phyloP scores from a whole-genome alignment of 441 rosid genomes.

The Rhodomyrtus psidioides region DNA sequence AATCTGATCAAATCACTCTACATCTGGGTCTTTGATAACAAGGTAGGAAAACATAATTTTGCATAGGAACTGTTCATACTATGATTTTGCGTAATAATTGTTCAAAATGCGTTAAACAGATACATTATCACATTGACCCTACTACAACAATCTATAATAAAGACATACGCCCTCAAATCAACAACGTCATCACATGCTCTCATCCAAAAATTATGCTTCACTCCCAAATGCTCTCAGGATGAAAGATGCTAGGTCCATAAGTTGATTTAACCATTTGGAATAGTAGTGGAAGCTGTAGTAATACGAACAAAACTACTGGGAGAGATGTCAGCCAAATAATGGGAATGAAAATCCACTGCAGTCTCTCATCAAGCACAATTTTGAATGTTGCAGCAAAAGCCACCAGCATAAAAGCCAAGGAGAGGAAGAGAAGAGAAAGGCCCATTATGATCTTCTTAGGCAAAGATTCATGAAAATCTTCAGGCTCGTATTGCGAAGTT shows the following conservation, averaged over 20 bases:
- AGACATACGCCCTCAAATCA: no score
- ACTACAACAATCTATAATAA: no score
- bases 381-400: not conserved
- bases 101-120: not conserved
- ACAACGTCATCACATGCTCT: no score
- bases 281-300: not conserved
- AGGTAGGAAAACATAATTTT: not conserved
- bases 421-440: not conserved
- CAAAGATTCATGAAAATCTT: not conserved
- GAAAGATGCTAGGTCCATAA: not conserved
- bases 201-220: fast-evolving
- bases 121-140: no score
- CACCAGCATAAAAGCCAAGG: not conserved
- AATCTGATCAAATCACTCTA: not conserved
- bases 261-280: not conserved
- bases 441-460: not conserved
- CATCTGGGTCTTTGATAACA: not conserved
- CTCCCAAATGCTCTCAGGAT: not conserved
- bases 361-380: not conserved
- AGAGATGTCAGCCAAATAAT: fast-evolving
- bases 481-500: fast-evolving
- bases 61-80: no score
- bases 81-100: not conserved
- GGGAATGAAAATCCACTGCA: not conserved
- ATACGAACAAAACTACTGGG: fast-evolving